Percentiles rank a stretch among this genome's conserved stretches.
Evolutionary conservation across 495 filamentous ascomycete species (phyloP).

Genomic region (Barbatosphaeria neglecta): DNA sequence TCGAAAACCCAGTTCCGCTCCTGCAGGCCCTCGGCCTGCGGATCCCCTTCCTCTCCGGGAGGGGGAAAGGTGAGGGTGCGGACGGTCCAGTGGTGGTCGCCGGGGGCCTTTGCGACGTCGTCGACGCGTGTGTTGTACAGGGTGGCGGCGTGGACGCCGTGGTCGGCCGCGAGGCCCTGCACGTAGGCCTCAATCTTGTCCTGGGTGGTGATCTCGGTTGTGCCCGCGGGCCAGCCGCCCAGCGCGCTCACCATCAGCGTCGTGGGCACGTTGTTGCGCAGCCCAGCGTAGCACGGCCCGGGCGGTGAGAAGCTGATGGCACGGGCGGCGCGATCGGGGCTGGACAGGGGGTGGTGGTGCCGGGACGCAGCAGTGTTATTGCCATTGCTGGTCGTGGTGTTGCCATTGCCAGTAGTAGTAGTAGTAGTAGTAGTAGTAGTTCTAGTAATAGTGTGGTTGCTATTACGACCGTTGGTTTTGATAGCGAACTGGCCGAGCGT

Average conservation of each 20-base stretch:
- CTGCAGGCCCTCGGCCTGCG: background rate
- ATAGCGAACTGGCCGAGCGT: conserved; percentile 7
- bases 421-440: no score
- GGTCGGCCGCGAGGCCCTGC: conserved; percentile 37
- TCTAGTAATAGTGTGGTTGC: no score
- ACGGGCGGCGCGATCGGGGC: background rate
- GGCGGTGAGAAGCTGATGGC: conserved; percentile 21
- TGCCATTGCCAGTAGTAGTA: no score
- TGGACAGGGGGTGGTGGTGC: background rate
- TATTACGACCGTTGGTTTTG: conserved; percentile 8
- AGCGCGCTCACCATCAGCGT: conserved; percentile 46
- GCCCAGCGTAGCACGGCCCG: conserved; percentile 43
- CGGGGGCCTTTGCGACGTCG: conserved; percentile 30
- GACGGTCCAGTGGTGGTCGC: conserved; percentile 38
- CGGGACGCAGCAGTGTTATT: no score
- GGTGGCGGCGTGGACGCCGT: conserved; percentile 36
- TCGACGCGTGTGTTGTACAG: conserved; percentile 48
- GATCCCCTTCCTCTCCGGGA: no score
- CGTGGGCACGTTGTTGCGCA: conserved; percentile 57
- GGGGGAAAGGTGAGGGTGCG: conserved; percentile 24
- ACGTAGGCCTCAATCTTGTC: conserved; percentile 46
- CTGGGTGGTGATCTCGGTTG: conserved; percentile 44
- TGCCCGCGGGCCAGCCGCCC: conserved; percentile 49
- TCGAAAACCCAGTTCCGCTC: conserved; percentile 34
- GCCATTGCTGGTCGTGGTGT: no score